Evolutionary conservation across 495 filamentous ascomycete species (phyloP), one percentile per base, ranked within the genome.

Genomic region (Daldinia vernicosa): DNA sequence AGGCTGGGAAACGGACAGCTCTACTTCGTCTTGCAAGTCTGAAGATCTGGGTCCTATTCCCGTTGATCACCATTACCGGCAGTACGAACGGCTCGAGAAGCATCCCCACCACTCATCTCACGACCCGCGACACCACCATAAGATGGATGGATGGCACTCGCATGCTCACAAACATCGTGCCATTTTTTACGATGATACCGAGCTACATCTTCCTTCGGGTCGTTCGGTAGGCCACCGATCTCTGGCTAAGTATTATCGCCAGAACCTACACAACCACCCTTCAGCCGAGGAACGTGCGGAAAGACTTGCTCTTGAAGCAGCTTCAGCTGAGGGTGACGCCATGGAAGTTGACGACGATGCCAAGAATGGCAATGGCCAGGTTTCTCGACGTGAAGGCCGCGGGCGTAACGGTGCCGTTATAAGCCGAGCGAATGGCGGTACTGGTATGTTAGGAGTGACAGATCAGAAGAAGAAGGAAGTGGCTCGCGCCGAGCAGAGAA

Each of bases 1-100:
- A 32, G 91, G 91, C 28, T 98, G 95, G 95, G 95, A 99, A 80
- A 98, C 93, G 1, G 94, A 97, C 77, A 92, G 89, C 64, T 92
- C 91, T 2, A 90, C 88, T 12, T 95, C 93, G 15, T 94, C 92
- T 12, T 85, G 96, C 26, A 93, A 93, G 66, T 91, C 90, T 2
- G 88, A 89, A 60, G 91, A 93, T 65, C 85, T 93, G 17, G 88
- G 87, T 33, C 84, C 91, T 22, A 86, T 94, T 26, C 91, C 91
- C 12, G 86, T 91, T 27, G 89, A 92, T 57, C 81, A 88, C 55
- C 86, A 85, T 57, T 79, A 82, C 54, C 86, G 88, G 70, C 84
- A 86, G 61, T 90, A 87, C 72, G 84, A 88, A 59, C 82, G 86
- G 37, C 84, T 91, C 8, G 75, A 83, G 58, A 83, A 86, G 72